These are phyloP conservation scores for Guadua angustifolia DNA, from an alignment of 176 grass and related monocot species.

Conservation along the genomic window DNA sequence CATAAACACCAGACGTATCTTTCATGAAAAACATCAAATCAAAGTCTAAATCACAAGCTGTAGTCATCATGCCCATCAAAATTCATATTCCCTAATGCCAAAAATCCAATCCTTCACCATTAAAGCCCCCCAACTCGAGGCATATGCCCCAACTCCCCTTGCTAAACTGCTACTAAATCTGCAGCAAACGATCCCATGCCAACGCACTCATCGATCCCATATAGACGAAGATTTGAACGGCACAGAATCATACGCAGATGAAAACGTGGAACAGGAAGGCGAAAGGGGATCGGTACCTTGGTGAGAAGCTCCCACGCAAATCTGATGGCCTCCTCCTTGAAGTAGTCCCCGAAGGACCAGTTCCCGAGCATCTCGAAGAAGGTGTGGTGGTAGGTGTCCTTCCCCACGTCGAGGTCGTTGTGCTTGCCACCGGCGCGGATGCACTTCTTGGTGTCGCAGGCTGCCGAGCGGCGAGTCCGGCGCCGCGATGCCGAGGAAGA, in stretches of 20 bases:
- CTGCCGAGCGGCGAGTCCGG: constrained; percentile 67
- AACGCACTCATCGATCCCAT: too few relatives aligned
- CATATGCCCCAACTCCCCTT: background rate
- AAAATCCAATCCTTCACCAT: background rate
- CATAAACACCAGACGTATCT: too few relatives aligned
- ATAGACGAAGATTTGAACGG: background rate
- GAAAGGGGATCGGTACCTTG: constrained; percentile 42
- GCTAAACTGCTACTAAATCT: background rate
- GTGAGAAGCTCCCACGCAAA: constrained; percentile 98
- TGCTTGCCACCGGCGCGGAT: constrained; percentile 96
- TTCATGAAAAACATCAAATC: too few relatives aligned
- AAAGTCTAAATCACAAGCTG: too few relatives aligned
- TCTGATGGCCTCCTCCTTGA: constrained; percentile 87
- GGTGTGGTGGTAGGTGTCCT: constrained; percentile 98
- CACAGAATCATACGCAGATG: background rate
- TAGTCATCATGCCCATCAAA: too few relatives aligned
- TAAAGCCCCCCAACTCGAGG: background rate
- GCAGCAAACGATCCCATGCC: too few relatives aligned
- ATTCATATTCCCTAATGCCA: background rate
- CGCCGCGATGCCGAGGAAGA: constrained; percentile 81
- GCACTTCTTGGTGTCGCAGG: constrained; percentile 88
- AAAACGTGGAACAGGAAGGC: background rate
- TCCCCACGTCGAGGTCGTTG: constrained; percentile 98
- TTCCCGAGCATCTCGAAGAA: constrained; percentile 99
- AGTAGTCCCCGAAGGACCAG: constrained; percentile 96